Evolutionary conservation across 2,329 filamentous ascomycete genomes (phyloP).

Genomic region (Aquanectria penicillioides): DNA sequence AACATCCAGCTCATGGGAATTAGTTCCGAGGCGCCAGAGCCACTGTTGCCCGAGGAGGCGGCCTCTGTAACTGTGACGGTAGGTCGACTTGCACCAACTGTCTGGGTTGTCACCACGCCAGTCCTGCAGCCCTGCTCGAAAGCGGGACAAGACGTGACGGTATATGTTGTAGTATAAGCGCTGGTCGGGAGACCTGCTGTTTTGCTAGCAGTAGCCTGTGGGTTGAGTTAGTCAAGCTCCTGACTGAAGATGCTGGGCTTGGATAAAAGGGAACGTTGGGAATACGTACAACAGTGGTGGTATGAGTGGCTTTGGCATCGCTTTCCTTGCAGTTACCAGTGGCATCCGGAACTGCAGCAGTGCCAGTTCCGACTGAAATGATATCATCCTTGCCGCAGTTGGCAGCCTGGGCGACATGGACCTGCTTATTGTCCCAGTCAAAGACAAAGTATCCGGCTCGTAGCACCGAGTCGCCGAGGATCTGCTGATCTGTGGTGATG

Average conservation of each 20-base stretch:
- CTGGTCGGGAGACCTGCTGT: slow-evolving; percentile 24
- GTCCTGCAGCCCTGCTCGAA: slow-evolving; percentile 37
- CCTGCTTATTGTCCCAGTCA: slow-evolving; percentile 55
- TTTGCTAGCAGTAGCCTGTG: slow-evolving; percentile 5
- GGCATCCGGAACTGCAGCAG: slow-evolving; percentile 45
- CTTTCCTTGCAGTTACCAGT: slow-evolving; percentile 49
- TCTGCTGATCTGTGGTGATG: slow-evolving; percentile 53
- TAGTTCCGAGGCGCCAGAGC: slow-evolving; percentile 30
- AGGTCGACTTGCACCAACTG: slow-evolving; percentile 24
- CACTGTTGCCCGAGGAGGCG: slow-evolving; percentile 18
- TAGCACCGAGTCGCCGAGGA: slow-evolving; percentile 55
- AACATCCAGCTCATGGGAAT: slow-evolving; percentile 32
- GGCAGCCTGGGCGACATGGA: slow-evolving; percentile 54
- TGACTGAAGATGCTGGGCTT: slow-evolving; percentile 10
- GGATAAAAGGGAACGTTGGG: too few species aligned
- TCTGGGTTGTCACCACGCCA: slow-evolving; percentile 41
- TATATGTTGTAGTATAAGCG: slow-evolving; percentile 40
- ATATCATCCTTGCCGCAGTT: slow-evolving; percentile 52
- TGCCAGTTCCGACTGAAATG: slow-evolving; percentile 47
- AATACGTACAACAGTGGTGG: slow-evolving; percentile 14
- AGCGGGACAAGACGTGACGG: slow-evolving; percentile 40
- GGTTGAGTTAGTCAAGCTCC: not conserved
- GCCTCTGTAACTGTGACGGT: slow-evolving; percentile 36
- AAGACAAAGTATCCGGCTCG: slow-evolving; percentile 58
- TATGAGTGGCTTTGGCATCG: slow-evolving; percentile 30